Evolutionary conservation across 1,284 basidiomycete genomes (phyloP).

Genomic region (Rhodofomes roseus): DNA sequence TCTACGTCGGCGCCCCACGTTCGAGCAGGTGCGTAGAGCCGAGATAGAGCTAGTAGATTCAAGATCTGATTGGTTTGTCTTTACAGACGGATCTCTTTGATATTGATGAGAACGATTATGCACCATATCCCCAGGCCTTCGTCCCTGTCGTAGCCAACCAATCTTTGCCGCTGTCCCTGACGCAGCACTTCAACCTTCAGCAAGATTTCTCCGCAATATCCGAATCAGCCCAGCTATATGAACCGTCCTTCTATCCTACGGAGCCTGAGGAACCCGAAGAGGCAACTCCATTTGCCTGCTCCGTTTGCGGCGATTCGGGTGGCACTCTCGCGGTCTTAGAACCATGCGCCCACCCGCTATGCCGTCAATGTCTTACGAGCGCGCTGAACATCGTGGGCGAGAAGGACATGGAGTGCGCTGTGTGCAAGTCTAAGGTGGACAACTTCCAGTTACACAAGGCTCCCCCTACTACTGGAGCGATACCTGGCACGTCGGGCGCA

Average conservation of each 20-base stretch:
- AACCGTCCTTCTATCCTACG: slow-evolving; percentile 16
- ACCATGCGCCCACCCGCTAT: slow-evolving; percentile 71
- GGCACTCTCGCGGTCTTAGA: slow-evolving; percentile 58
- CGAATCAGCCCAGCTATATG: slow-evolving; percentile 25
- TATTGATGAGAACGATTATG: slow-evolving; percentile 67
- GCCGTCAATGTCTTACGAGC: slow-evolving; percentile 75
- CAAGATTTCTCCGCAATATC: slow-evolving; percentile 23
- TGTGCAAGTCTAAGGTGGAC: slow-evolving; percentile 63
- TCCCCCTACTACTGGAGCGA: not conserved
- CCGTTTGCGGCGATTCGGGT: slow-evolving; percentile 46
- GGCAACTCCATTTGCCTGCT: slow-evolving; percentile 31
- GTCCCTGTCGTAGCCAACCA: slow-evolving; percentile 31
- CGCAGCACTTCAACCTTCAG: slow-evolving; percentile 31
- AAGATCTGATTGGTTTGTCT: not conserved
- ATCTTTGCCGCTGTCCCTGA: slow-evolving; percentile 29
- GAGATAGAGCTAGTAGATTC: too few relatives aligned
- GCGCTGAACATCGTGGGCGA: slow-evolving; percentile 82
- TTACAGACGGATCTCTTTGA: slow-evolving; percentile 60
- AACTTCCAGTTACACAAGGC: slow-evolving; percentile 55
- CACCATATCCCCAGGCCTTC: slow-evolving; percentile 43
- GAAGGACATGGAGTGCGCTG: slow-evolving; percentile 78
- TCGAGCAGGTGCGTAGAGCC: slow-evolving; percentile 29
- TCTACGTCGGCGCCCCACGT: slow-evolving; percentile 50
- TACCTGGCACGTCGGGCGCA: not conserved
- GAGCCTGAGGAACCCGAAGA: slow-evolving; percentile 6